Percentiles rank a stretch among this genome's conserved stretches.
These are phyloP conservation scores for Arabis hirsuta DNA, from an alignment of 345 rosid genomes.

Conservation along the genomic window DNA sequence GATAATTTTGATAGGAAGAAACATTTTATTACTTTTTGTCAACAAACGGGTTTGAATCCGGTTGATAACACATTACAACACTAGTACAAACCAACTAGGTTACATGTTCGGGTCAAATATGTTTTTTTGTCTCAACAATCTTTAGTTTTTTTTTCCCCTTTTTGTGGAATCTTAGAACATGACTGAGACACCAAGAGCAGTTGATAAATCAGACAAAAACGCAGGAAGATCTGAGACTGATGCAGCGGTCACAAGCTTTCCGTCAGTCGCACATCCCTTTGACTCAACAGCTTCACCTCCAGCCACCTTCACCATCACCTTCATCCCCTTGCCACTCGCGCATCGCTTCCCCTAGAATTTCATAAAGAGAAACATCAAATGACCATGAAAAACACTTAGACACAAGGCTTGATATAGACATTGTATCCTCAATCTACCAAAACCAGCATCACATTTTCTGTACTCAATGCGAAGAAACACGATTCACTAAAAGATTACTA, in stretches of 20 bases:
- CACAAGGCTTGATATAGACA: slow-evolving; percentile 3
- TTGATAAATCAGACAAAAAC: slow-evolving; percentile 45
- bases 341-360: slow-evolving; percentile 40
- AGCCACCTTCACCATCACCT: slow-evolving; percentile 51
- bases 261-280: slow-evolving; percentile 49
- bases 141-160: not conserved
- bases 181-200: slow-evolving; percentile 46
- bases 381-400: not conserved
- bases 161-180: slow-evolving; percentile 36
- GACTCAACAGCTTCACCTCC: slow-evolving; percentile 51
- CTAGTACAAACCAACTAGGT: too few relatives aligned
- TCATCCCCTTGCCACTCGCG: slow-evolving; percentile 51
- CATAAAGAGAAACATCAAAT: slow-evolving; percentile 10
- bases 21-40: too few relatives aligned
- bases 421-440: slow-evolving; percentile 5
- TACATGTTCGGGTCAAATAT: too few relatives aligned
- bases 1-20: not conserved
- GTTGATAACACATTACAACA: too few relatives aligned
- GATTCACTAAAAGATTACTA: not conserved
- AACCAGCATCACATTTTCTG: slow-evolving; percentile 15
- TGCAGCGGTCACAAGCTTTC: slow-evolving; percentile 54
- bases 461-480: not conserved
- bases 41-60: too few relatives aligned
- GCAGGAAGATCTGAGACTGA: slow-evolving; percentile 50
- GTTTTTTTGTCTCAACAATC: not conserved